Evolutionary conservation across 129 eudicot genomes (phyloP).

Genomic region (Silybum marianum): DNA sequence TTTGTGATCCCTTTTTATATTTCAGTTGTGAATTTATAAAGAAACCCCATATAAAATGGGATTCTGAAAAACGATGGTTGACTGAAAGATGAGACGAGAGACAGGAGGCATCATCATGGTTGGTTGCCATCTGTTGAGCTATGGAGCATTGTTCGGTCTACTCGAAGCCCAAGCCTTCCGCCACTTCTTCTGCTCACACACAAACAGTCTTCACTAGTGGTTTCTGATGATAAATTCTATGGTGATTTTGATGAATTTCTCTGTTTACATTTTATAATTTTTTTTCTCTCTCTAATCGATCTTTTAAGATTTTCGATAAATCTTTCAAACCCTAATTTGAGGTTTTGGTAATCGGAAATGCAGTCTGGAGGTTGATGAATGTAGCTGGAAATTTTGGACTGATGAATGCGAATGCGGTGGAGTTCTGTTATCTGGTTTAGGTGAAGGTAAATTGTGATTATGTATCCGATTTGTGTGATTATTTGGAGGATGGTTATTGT

Average conservation of each 20-base stretch:
- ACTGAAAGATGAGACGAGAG: conserved; percentile 8
- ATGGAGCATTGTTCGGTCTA: conserved; percentile 42
- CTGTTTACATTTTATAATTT: not conserved
- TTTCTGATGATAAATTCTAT: conserved; percentile 20
- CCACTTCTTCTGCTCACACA: conserved; percentile 32
- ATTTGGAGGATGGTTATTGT: conserved; percentile 11
- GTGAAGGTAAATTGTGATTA: conserved; percentile 11
- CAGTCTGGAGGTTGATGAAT: conserved; percentile 5
- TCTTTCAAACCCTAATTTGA: conserved; percentile 27
- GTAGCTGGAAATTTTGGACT: not conserved
- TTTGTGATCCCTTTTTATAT: not conserved
- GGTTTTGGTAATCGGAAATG: conserved; percentile 18
- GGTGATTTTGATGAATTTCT: not conserved
- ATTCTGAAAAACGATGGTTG: conserved; percentile 20
- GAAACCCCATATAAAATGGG: conserved; percentile 17
- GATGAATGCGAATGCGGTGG: conserved; percentile 17
- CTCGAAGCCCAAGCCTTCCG: conserved; percentile 38
- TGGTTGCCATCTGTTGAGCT: conserved; percentile 45
- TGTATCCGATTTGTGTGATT: conserved; percentile 8
- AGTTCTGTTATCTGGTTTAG: not conserved
- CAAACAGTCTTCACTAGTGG: not conserved
- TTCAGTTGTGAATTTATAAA: conserved; percentile 2
- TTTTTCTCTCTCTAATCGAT: not conserved
- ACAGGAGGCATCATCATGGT: not conserved
- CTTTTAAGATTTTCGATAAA: not conserved